Base-by-base conservation (phyloP, 2,329 filamentous ascomycete genomes). In the Harringtonia lauricola region DNA sequence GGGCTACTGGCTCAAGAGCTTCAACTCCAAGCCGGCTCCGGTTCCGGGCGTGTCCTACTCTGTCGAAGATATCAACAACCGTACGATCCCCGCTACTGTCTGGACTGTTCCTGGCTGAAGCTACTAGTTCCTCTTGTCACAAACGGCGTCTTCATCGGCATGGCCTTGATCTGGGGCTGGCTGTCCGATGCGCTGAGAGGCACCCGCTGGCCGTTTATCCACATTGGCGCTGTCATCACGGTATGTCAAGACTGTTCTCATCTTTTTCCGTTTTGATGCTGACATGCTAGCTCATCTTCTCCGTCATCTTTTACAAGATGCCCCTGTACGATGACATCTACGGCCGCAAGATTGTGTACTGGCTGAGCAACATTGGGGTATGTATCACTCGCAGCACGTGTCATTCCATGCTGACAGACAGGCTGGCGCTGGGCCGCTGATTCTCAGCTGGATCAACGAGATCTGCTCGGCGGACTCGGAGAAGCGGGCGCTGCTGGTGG, bases 1-100 rank as follows among this genome's bases (percentile, higher is more conserved):
- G 61, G 63, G 62, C 1, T 65, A 63, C 48, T 66, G 63, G 61
- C 51, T 66, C 31, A 65, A 66, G 46, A 62, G 59, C 43, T 65
- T 65, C 49, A 60, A 64, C 29, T 47, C 51, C 7, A 53, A 52
- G 3, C 58, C 60, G 10, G 36, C 56, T 28, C 62, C 63, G 4
- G 55, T 65, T 1, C 62, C 62, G 0, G 63, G 62, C 2, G 54
- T 44, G 1, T 43, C 49, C 3, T 65, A 56, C 44, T 53, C 58
- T 1, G 50, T 63, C 3, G 21, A 55, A 1, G 49, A 64, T 29
- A 64, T 64, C 37, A 63, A 64, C 41, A 56, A 60, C 36, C 46
- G 59, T 62, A 41, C 49, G 59, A 51, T 14, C 34, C n/a, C n/a
- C n/a, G n/a, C n/a, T n/a, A n/a, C n/a, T n/a, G n/a, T n/a, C n/a